Base-by-base conservation (phyloP, 805 yeast genomes). In the Nakazawaea ernobii region DNA sequence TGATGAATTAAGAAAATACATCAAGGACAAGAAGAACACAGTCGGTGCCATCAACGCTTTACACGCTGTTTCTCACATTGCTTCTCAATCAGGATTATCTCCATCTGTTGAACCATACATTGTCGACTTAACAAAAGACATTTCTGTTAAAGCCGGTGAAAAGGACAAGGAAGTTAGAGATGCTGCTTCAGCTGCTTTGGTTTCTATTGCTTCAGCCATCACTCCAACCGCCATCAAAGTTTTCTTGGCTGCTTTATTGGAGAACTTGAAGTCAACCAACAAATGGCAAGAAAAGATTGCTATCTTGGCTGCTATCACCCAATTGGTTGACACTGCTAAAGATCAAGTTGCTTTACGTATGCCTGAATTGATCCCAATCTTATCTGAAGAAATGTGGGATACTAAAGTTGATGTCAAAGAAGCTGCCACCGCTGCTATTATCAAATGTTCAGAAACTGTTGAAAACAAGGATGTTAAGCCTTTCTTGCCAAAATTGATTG, bases 351-450 rank as follows among this genome's bases (percentile, higher is more conserved):
- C 99, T 61, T 81, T 94, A 66, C 90, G 99, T 82, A 94, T 94
- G 98, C 96, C 98, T 66, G 98, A 94, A 80, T 83, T 94, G 71
- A 92, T 94, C 65, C 99, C 99, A 73, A 94, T 85, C 59, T 78
- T 94, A 65, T 94, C 99, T 62, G 99, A 94, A 80, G 89, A 97
- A 65, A 94, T 94, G 98, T 94, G 99, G 99, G 99, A 94, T 76
- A 94, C 99, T 75, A 94, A 94, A 84, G 79, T 80, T 74, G 98
- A 94, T 68, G 99, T 94, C 69, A 94, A 94, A 85, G 80, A 78
- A 60, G 96, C 95, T 69, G 98, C 99, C 57, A 86, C 94, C 61
- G 84, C 83, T 64, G 89, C 98, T 72, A 90, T 94, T 82, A 80
- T 91, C 73, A 88, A 89, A 75, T 84, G 96, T 60, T 94, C 99